Percentiles rank a stretch among this genome's conserved stretches.
Conservation (phyloP, 176 grass and related monocot species). For the Ensete glaucum region DNA sequence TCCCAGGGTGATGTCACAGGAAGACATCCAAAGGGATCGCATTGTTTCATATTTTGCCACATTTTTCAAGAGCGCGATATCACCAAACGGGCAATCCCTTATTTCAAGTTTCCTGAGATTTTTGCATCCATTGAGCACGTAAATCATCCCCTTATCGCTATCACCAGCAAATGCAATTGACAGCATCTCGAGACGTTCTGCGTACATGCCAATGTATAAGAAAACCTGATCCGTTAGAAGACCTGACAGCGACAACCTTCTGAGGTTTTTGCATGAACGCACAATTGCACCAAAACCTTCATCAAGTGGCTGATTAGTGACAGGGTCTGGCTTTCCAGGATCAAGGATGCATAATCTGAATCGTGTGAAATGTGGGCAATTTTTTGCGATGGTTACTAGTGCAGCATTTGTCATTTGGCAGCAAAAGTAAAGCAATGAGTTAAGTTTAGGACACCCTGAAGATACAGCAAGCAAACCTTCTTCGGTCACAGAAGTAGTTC, state of each 20-base stretch:
- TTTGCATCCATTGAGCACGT: slow-evolving; percentile 66
- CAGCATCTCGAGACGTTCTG: slow-evolving; percentile 66
- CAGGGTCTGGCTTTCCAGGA: slow-evolving; percentile 48
- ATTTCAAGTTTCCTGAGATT: slow-evolving; percentile 75
- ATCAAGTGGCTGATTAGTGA: slow-evolving; percentile 50
- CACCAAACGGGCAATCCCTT: slow-evolving; percentile 67
- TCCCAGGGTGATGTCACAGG: slow-evolving; percentile 60
- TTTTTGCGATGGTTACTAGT: slow-evolving; percentile 49
- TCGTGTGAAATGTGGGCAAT: slow-evolving; percentile 67
- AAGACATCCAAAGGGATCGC: slow-evolving; percentile 99
- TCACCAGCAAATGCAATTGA: slow-evolving; percentile 87
- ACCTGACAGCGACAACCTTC: slow-evolving; percentile 57
- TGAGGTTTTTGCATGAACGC: slow-evolving; percentile 43
- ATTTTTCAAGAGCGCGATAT: slow-evolving; percentile 57
- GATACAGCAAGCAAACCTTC: slow-evolving; percentile 77
- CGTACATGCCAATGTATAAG: slow-evolving; percentile 66
- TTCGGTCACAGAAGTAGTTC: slow-evolving; percentile 61
- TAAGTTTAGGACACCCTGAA: slow-evolving; percentile 54
- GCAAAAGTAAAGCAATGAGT: slow-evolving; percentile 75
- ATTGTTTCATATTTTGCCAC: slow-evolving; percentile 80
- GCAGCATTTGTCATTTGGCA: slow-evolving; percentile 89
- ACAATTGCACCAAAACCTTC: slow-evolving; percentile 83
- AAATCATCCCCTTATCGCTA: slow-evolving; percentile 57
- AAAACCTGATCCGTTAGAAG: slow-evolving; percentile 67
- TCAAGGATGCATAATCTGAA: slow-evolving; percentile 79